Evolutionary conservation across 2,329 filamentous ascomycete genomes (phyloP), one percentile per base, ranked within the genome.

Genomic region (Pseudopithomyces chartarum): DNA sequence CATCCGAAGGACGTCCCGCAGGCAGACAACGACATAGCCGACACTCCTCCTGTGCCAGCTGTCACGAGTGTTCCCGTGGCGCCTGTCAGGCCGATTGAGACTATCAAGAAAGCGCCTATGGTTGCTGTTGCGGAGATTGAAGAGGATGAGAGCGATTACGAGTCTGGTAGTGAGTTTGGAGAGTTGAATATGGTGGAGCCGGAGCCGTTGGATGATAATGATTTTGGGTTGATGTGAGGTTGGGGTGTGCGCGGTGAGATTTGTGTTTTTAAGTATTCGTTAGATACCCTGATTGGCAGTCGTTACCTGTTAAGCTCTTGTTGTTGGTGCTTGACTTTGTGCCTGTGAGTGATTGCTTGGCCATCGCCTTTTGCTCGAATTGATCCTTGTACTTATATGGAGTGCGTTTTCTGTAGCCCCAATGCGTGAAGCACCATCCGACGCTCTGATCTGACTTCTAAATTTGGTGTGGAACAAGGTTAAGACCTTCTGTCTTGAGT

Each of bases 141-240:
- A 12, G 54, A 56, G 26, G 52, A 56, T 32, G 50, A 59, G 17
- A 57, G 57, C 36, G 60, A 56, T 5, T 59, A 66, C 44, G 64
- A 69, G 22, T 49, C 61, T n/a, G 55, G 52, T n/a, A 67, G 67
- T 49, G 63, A 71, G 17, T 65, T 68, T 57, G 68, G 65, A 8
- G 68, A 70, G 49, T 49, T 71, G 45, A 65, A 59, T 44, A 64
- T 67, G 64, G 67, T 71, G 8, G 68, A 71, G 11, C 68, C 68
- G 22, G 44, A 63, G 22, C 64, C 68, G 19, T 54, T 71, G 54
- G 67, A 68, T 45, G 67, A 69, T 39, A 55, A 58, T 26, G 65
- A 70, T 49, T 63, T 58, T 54, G 66, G 61, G 2, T 56, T 68
- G 54, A 65, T 68, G 64, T 66, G 52, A 62, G 20, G 13, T n/a